These are phyloP conservation scores for Halophytophthora polymorphica DNA, from an alignment of 352 stramenopile species.

Conservation along the genomic window DNA sequence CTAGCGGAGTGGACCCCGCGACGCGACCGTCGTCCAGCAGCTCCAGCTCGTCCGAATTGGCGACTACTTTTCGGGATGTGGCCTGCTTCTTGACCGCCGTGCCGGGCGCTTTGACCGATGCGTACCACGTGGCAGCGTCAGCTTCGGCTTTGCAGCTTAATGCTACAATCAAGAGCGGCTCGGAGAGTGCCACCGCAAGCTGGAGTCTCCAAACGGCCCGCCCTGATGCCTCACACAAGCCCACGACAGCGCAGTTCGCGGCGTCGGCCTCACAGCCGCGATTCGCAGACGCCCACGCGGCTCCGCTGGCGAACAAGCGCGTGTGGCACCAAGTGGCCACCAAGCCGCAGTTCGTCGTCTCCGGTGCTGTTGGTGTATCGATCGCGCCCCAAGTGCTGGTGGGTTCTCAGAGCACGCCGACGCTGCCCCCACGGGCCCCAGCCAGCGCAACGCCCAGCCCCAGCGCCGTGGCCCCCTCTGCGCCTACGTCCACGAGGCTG, in stretches of 20 bases:
- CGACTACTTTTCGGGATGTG: constrained; percentile 3
- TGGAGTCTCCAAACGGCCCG: no score
- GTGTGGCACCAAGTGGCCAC: constrained; percentile 45
- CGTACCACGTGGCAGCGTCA: not conserved
- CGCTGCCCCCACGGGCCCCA: not conserved
- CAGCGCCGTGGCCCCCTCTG: not conserved
- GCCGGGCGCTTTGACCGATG: not conserved
- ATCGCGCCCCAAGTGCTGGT: no score
- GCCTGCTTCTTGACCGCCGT: constrained; percentile 25
- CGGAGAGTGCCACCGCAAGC: no score
- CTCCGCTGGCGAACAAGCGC: constrained; percentile 5
- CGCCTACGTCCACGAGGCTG: constrained; percentile 7
- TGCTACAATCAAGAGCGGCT: no score
- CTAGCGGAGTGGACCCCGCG: not conserved
- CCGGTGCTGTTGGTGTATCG: not conserved
- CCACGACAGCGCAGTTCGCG: no score
- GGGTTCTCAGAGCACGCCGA: constrained; percentile 1
- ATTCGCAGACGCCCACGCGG: not conserved
- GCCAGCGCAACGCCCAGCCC: not conserved
- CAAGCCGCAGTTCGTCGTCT: constrained; percentile 46
- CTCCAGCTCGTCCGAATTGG: not conserved
- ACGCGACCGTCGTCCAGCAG: constrained; percentile 3
- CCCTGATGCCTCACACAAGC: no score
- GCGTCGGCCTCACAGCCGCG: not conserved
- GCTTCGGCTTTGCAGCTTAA: no score